Evolutionary conservation across 768 basidiomycete genomes (phyloP), one percentile per base, ranked within the genome.

Genomic region (Lanmaoa pseudosensibilis): DNA sequence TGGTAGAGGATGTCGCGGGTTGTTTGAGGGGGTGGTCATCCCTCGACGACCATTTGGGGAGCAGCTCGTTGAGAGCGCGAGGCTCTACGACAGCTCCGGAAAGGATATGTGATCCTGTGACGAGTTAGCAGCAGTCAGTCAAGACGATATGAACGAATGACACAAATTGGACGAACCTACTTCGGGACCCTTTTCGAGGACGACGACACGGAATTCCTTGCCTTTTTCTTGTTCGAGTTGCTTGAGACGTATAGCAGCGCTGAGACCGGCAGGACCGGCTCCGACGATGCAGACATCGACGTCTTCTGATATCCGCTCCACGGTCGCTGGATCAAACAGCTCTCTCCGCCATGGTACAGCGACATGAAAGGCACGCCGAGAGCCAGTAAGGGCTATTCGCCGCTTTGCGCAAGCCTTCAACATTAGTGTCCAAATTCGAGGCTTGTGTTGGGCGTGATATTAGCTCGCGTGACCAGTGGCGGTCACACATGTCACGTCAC

Each of bases 231-330:
- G 47, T 12, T 49, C 34, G 23, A 97, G 84, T 73, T 98, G 95
- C 75, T 96, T 98, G 51, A 99, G 76, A 6, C 94, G 83, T 57
- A 98, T 98, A 5, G 94, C 96, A n/a, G 96, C 94, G 60, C 87
- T 88, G 58, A 99, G 81, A 7, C 97, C 96, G 0, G 97, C 96
- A 0, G 97, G 97, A 3, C 95, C 97, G 3, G 83, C 95, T 11
- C 96, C 96, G 54, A 97, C 94, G 67, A 99, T 98, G 71, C 94
- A 96, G 36, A 98, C 94, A 65, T 99, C 96, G 36, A 95, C 94
- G 43, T 93, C 84, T 66, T 98, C 97, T 41, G 86, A 82, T n/a
- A 85, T 84, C 13, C 94, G 83, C 60, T 97, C 91, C 18, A 94
- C 78, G n/a, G 70, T 73, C 16, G 73, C 72, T 0, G 86, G 82